Percentiles rank a stretch among this genome's conserved stretches.
phyloP scores from a whole-genome alignment of 305 asterid genomes.

The Plantago lanceolata region DNA sequence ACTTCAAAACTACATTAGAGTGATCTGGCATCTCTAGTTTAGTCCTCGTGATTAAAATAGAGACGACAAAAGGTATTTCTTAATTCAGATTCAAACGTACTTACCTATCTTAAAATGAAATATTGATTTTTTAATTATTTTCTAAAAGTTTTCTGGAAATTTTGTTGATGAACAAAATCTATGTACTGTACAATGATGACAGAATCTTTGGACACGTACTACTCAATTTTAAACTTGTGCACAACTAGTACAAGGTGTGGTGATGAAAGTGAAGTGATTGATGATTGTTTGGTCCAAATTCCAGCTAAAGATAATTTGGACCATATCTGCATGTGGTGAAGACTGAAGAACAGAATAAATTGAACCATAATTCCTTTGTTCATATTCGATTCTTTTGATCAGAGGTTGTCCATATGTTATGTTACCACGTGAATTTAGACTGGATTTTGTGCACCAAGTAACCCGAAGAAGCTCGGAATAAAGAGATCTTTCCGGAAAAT shows the following conservation, averaged over 20 bases:
- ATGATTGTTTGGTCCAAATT: background rate
- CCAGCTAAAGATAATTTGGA: background rate
- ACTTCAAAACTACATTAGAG: too few relatives aligned
- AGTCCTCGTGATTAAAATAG: too few relatives aligned
- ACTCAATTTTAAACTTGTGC: background rate
- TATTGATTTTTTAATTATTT: too few relatives aligned
- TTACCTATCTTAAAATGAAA: too few relatives aligned
- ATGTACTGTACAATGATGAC: background rate
- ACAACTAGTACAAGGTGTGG: background rate
- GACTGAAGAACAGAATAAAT: background rate
- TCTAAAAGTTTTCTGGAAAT: too few relatives aligned
- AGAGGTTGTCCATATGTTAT: background rate
- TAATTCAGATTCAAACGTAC: too few relatives aligned
- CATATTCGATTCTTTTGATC: background rate
- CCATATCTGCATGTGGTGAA: background rate
- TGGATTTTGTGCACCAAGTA: background rate
- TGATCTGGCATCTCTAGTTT: too few relatives aligned
- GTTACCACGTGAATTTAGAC: background rate
- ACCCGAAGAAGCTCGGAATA: background rate
- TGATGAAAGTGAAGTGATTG: background rate
- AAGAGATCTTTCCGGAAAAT: too few relatives aligned
- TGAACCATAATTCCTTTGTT: background rate
- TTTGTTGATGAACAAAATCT: slow-evolving; percentile 7
- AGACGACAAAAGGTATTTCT: too few relatives aligned
- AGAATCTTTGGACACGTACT: background rate